phyloP scores from a whole-genome alignment of 2,329 filamentous ascomycete genomes.

The Penicillium sclerotigenum region DNA sequence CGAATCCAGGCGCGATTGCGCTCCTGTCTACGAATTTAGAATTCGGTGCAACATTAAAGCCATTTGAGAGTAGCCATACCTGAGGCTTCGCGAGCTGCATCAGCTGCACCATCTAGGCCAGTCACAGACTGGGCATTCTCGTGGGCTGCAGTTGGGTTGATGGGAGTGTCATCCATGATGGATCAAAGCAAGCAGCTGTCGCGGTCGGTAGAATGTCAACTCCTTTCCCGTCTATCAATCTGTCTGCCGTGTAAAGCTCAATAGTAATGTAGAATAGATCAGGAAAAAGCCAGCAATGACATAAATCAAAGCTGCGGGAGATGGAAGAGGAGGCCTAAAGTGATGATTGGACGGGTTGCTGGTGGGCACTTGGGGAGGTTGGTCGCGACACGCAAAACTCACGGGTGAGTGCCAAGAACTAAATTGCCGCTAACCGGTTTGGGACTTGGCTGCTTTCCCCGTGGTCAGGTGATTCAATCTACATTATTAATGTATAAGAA shows the following conservation, averaged over 20 bases:
- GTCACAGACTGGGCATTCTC: conserved; percentile 29
- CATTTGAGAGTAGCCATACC: conserved; percentile 27
- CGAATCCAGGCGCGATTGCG: conserved; percentile 35
- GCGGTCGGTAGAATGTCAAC: conserved; percentile 31
- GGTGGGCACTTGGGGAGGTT: conserved; percentile 31
- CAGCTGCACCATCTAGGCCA: conserved; percentile 30
- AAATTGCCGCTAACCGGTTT: conserved; percentile 17
- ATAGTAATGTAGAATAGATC: conserved; percentile 1
- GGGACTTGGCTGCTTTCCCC: neutral
- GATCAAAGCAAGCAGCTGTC: conserved; percentile 28
- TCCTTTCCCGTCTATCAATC: conserved; percentile 29
- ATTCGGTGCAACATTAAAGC: conserved; percentile 13
- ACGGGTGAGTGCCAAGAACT: conserved; percentile 31
- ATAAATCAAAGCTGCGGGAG: conserved; percentile 6
- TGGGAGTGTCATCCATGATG: conserved; percentile 40
- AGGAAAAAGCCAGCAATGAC: conserved; percentile 5
- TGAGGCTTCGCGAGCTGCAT: conserved; percentile 29
- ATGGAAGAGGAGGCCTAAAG: conserved; percentile 14
- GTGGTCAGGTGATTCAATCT: neutral
- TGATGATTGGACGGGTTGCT: conserved; percentile 25
- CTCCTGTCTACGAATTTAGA: conserved; percentile 25
- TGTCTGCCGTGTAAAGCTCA: conserved; percentile 14
- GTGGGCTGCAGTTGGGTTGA: conserved; percentile 25
- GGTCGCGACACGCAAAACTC: conserved; percentile 36
- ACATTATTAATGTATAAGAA: neutral